phyloP scores from a whole-genome alignment of 2,329 filamentous ascomycete genomes.

The Pseudocercospora fuligena region DNA sequence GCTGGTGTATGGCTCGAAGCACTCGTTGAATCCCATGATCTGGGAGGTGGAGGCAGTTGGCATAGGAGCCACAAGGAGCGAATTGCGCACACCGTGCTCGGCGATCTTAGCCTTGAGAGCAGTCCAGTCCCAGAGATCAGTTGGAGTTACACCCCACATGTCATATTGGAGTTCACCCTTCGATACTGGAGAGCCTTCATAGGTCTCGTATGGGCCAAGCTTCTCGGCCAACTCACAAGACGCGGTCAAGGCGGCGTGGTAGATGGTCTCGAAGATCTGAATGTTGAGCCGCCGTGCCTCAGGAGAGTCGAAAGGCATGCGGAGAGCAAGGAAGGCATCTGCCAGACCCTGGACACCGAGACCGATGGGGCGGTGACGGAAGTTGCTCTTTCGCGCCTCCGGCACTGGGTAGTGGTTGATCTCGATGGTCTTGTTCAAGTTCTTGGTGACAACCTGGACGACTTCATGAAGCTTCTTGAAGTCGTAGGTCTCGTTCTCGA shows the following conservation, averaged over 20 bases:
- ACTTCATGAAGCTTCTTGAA: conserved; percentile 98
- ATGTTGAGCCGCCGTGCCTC: conserved; percentile 94
- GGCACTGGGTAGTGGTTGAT: conserved; percentile 97
- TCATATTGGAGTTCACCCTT: conserved; percentile 97
- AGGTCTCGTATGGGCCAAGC: conserved; percentile 84
- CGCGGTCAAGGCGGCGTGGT: conserved; percentile 89
- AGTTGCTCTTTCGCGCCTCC: conserved; percentile 94
- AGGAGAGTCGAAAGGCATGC: conserved; percentile 94
- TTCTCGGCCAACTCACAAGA: conserved; percentile 85
- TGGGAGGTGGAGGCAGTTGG: conserved; percentile 96
- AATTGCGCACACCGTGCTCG: conserved; percentile 93
- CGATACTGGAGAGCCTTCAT: conserved; percentile 90
- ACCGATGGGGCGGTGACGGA: conserved; percentile 93
- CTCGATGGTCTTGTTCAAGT: conserved; percentile 98
- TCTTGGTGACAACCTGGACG: conserved; percentile 86
- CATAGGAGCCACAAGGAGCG: conserved; percentile 93
- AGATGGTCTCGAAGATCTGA: conserved; percentile 99
- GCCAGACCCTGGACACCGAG: conserved; percentile 97
- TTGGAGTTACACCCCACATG: conserved; percentile 95
- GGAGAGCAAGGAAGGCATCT: conserved; percentile 95
- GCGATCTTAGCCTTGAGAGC: conserved; percentile 87
- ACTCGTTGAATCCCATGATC: conserved; percentile 98
- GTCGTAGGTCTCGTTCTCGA: conserved; percentile 82
- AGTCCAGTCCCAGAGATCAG: conserved; percentile 96
- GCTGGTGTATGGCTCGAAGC: conserved; percentile 99